These are phyloP conservation scores for Xylariaceae sp. DNA, from an alignment of 2,329 filamentous ascomycete species.

Conservation along the genomic window DNA sequence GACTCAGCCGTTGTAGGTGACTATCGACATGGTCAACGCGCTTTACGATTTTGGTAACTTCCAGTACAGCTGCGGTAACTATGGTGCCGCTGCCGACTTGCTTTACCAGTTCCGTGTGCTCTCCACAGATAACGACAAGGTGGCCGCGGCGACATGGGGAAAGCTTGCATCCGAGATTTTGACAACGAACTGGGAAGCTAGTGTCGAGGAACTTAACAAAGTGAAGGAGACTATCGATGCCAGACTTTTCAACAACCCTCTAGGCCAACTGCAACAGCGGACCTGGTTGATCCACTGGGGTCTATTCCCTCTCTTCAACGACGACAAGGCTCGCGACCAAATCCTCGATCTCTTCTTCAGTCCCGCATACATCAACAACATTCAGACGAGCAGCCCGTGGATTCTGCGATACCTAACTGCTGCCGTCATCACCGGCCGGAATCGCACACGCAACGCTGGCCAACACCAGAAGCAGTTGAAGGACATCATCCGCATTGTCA, in stretches of 20 bases:
- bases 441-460: constrained; percentile 71
- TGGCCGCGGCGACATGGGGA: constrained; percentile 92
- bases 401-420: constrained; percentile 89
- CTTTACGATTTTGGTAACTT: constrained; percentile 96
- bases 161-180: constrained; percentile 96
- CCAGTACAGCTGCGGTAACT: constrained; percentile 96
- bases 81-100: constrained; percentile 80
- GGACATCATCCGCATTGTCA: constrained; percentile 89
- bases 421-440: constrained; percentile 89
- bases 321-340: constrained; percentile 81
- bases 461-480: constrained; percentile 98
- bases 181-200: constrained; percentile 88
- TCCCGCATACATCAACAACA: constrained; percentile 97
- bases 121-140: constrained; percentile 97
- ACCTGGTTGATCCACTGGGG: constrained; percentile 98
- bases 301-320: constrained; percentile 98
- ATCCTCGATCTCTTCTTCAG: constrained; percentile 97
- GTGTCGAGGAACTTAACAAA: constrained; percentile 84
- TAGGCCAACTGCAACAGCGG: constrained; percentile 92
- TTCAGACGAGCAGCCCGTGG: constrained; percentile 97
- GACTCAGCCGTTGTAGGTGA: constrained; percentile 51
- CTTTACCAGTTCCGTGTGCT: constrained; percentile 97
- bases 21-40: constrained; percentile 89
- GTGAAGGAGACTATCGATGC: constrained; percentile 90
- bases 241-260: constrained; percentile 90